Evolutionary conservation across 306 rosid species (phyloP).

Genomic region (Bauhinia variegata): DNA sequence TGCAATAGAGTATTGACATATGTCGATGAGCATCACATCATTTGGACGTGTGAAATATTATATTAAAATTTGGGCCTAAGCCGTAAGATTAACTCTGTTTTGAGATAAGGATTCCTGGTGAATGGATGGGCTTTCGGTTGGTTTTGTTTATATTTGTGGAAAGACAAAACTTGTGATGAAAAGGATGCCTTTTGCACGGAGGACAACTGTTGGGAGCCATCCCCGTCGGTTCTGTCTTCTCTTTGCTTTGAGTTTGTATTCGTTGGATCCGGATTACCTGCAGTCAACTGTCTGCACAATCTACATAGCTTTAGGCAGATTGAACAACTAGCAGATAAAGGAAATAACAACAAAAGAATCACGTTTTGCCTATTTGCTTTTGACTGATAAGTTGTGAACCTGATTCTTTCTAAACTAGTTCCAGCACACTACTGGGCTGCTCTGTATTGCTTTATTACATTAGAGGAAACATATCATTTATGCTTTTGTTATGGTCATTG

Average conservation of each 20-base stretch:
- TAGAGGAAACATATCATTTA: slow-evolving; percentile 12
- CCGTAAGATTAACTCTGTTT: neutral
- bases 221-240: slow-evolving; percentile 36
- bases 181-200: slow-evolving; percentile 35
- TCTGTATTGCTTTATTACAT: slow-evolving; percentile 10
- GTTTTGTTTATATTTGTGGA: slow-evolving; percentile 32
- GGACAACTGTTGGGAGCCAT: slow-evolving; percentile 39
- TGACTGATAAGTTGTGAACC: slow-evolving; percentile 27
- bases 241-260: neutral
- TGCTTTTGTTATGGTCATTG: slow-evolving; percentile 17
- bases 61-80: neutral
- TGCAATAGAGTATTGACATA: slow-evolving; percentile 11
- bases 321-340: no score
- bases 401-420: slow-evolving; percentile 22
- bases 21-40: slow-evolving; percentile 28
- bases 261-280: no score
- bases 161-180: slow-evolving; percentile 18
- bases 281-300: no score
- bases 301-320: no score
- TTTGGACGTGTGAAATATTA: slow-evolving; percentile 25
- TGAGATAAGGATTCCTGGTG: slow-evolving; percentile 61
- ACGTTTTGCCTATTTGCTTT: no score
- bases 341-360: no score
- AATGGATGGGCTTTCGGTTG: slow-evolving; percentile 39
- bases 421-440: neutral